phyloP scores from a whole-genome alignment of 108 stramenopile species.

The Cylindrotheca closterium region DNA sequence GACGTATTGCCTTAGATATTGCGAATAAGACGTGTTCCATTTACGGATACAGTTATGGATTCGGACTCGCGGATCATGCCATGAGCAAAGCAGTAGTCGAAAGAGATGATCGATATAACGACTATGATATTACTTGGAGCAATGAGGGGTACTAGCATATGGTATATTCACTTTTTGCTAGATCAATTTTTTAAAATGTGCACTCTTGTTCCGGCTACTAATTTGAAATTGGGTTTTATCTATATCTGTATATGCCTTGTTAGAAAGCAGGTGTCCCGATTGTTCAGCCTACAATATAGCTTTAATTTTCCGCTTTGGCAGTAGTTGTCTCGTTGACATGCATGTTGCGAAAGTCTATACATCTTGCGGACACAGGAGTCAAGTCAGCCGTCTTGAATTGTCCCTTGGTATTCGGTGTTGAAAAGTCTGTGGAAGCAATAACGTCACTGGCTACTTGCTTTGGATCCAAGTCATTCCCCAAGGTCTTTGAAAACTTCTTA shows the following conservation, averaged over 20 bases:
- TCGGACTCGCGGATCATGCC: constrained; percentile 78
- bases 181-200: neutral
- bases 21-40: constrained; percentile 54
- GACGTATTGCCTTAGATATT: constrained; percentile 55
- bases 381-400: constrained; percentile 14
- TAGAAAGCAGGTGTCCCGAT: too few relatives aligned
- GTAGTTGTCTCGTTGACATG: constrained; percentile 11
- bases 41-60: constrained; percentile 80
- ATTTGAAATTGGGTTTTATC: neutral
- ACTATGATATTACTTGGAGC: constrained; percentile 57
- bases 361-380: constrained; percentile 45
- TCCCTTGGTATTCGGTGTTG: constrained; percentile 3
- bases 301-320: neutral
- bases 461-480: constrained; percentile 9
- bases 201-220: neutral
- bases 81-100: constrained; percentile 55
- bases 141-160: constrained; percentile 69
- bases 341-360: constrained; percentile 46
- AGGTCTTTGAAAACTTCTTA: constrained; percentile 8
- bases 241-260: neutral
- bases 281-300: too few relatives aligned
- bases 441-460: neutral
- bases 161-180: neutral
- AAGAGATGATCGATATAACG: constrained; percentile 46
- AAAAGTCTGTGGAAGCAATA: constrained; percentile 2